Percentiles rank a stretch among this genome's conserved stretches.
phyloP scores from a whole-genome alignment of 352 stramenopile species.

The Aphanomyces invadans region DNA sequence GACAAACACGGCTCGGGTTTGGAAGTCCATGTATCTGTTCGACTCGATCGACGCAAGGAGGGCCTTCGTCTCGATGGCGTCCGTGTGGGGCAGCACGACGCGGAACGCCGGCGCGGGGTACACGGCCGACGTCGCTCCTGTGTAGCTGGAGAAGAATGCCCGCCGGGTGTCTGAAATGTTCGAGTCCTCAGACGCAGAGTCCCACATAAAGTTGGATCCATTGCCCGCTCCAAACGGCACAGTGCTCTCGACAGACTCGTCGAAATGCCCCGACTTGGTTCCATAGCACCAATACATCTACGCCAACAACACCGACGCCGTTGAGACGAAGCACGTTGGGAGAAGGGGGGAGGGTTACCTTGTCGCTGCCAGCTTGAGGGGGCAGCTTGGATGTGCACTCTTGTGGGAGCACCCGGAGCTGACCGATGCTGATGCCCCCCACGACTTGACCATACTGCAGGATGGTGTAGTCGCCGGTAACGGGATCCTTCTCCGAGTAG shows the following conservation, averaged over 20 bases:
- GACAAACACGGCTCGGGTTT: slow-evolving; percentile 39
- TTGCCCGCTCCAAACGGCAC: slow-evolving; percentile 25
- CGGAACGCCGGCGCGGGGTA: slow-evolving; percentile 42
- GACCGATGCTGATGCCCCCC: slow-evolving; percentile 39
- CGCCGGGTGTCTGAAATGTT: slow-evolving; percentile 30
- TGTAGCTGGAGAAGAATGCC: slow-evolving; percentile 39
- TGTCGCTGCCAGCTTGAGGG: neutral
- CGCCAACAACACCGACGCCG: neutral
- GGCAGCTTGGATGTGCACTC: slow-evolving; percentile 31
- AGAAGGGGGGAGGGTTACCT: neutral
- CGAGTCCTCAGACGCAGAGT: slow-evolving; percentile 32
- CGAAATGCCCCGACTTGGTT: slow-evolving; percentile 25
- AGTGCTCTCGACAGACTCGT: slow-evolving; percentile 24
- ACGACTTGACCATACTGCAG: slow-evolving; percentile 34
- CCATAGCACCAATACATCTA: slow-evolving; percentile 30
- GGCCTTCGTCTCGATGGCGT: slow-evolving; percentile 17
- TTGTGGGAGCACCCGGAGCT: slow-evolving; percentile 33
- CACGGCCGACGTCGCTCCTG: slow-evolving; percentile 22
- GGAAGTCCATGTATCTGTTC: slow-evolving; percentile 33
- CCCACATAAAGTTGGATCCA: slow-evolving; percentile 29
- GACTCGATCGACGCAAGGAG: slow-evolving; percentile 30
- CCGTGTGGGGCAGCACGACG: slow-evolving; percentile 31
- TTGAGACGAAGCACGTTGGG: slow-evolving; percentile 17
- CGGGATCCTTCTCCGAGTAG: slow-evolving; percentile 19
- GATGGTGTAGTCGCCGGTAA: neutral